Percentiles rank a stretch among this genome's conserved stretches.
These are phyloP conservation scores for Haematococcus lacustris DNA, from an alignment of 139 green algal species.

Conservation along the genomic window DNA sequence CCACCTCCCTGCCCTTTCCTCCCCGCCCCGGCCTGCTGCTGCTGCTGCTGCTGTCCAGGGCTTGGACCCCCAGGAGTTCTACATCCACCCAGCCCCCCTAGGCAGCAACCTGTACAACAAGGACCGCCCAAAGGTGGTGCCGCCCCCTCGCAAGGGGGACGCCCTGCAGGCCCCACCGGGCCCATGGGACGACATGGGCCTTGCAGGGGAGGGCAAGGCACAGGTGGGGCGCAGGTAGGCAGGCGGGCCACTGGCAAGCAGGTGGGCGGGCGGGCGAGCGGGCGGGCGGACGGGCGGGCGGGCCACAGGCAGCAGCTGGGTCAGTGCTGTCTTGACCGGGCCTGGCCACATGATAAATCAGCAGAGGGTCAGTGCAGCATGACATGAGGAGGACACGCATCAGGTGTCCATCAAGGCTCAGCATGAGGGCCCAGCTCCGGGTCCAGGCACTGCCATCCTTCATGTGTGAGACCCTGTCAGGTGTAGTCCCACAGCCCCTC, in stretches of 20 bases:
- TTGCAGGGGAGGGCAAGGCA: conserved; percentile 12
- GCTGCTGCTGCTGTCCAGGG: no score
- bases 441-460: no score
- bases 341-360: not conserved
- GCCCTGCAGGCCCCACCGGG: conserved; percentile 4
- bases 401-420: not conserved
- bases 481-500: no score
- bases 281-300: no score
- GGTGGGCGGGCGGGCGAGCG: not conserved
- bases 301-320: not conserved
- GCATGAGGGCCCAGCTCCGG: no score
- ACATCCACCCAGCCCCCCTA: conserved; percentile 48
- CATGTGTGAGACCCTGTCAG: no score
- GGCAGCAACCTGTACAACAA: conserved; percentile 62
- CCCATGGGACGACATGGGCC: conserved; percentile 10
- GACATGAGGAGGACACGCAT: not conserved
- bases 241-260: not conserved
- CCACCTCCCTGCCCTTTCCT: no score
- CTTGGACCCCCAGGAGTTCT: conserved; percentile 50
- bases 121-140: conserved; percentile 35
- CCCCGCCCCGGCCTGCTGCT: no score
- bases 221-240: not conserved
- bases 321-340: not conserved
- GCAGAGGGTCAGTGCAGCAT: not conserved
- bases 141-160: conserved; percentile 29